Conservation (phyloP, 176 grass and related monocot species). For the Rhynchospora breviuscula region DNA sequence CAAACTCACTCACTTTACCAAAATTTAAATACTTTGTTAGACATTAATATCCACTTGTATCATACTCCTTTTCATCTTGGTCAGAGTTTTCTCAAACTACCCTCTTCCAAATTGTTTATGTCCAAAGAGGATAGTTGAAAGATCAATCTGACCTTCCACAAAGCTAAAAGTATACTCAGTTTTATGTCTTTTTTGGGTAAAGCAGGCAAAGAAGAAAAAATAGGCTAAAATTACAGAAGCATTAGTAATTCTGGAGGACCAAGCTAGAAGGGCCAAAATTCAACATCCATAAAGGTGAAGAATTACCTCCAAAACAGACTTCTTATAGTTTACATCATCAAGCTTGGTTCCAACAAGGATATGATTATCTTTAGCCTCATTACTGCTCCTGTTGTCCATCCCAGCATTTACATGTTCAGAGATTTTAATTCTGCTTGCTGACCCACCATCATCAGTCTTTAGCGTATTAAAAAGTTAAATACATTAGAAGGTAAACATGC, state of each 20-base stretch:
- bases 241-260: neutral
- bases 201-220: neutral
- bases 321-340: constrained; percentile 39
- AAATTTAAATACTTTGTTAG: neutral
- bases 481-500: neutral
- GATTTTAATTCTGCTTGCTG: neutral
- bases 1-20: neutral
- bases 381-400: neutral
- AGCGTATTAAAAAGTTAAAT: constrained; percentile 1
- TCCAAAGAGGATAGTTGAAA: neutral
- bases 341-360: constrained; percentile 5
- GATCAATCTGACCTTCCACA: neutral
- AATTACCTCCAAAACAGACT: constrained; percentile 45
- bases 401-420: neutral
- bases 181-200: neutral
- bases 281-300: neutral
- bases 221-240: neutral
- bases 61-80: neutral
- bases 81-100: neutral
- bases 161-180: neutral
- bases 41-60: neutral
- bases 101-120: neutral
- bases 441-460: neutral
- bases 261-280: neutral
- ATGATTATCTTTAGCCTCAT: constrained; percentile 19